Conservation (phyloP, 2,329 filamentous ascomycete species). For the Huntiella decipiens region DNA sequence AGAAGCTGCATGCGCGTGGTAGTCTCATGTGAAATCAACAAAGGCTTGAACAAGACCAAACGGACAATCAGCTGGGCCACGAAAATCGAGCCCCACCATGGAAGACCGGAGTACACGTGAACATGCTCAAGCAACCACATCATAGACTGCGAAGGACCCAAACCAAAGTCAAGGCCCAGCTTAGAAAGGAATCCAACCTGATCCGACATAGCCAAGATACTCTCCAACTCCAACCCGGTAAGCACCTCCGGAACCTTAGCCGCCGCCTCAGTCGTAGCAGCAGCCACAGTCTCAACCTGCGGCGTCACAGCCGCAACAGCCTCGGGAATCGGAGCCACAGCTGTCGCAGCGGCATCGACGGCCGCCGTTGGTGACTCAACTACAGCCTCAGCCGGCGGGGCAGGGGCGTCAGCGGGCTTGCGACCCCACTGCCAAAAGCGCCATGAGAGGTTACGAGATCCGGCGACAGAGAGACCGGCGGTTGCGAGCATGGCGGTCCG, state of each 20-base stretch:
- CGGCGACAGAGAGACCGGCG: constrained; percentile 10
- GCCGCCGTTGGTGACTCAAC: constrained; percentile 12
- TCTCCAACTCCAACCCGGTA: constrained; percentile 15
- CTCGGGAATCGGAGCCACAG: constrained; percentile 9
- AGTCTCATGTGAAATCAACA: constrained; percentile 41
- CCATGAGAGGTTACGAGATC: constrained; percentile 10
- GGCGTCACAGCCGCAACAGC: constrained; percentile 7
- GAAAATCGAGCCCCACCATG: constrained; percentile 67
- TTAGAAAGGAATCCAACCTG: constrained; percentile 64
- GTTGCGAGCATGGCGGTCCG: constrained; percentile 1
- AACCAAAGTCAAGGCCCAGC: constrained; percentile 76
- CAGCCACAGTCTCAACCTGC: constrained; percentile 3
- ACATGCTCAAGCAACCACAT: constrained; percentile 66
- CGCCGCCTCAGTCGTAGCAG: constrained; percentile 11
- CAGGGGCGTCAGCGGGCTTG: constrained; percentile 2
- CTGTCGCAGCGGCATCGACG: constrained; percentile 9
- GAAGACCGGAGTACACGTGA: constrained; percentile 54
- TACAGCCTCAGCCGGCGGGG: constrained; percentile 11
- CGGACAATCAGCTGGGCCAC: constrained; percentile 47
- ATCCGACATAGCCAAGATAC: constrained; percentile 42
- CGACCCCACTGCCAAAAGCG: constrained; percentile 8
- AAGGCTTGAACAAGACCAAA: constrained; percentile 43
- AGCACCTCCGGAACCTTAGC: constrained; percentile 14
- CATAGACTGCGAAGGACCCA: constrained; percentile 53
- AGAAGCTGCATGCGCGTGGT: constrained; percentile 43